Percentiles rank a stretch among this genome's conserved stretches.
These are phyloP conservation scores for Arachis hypogaea DNA, from an alignment of 306 rosid genomes.

Conservation along the genomic window DNA sequence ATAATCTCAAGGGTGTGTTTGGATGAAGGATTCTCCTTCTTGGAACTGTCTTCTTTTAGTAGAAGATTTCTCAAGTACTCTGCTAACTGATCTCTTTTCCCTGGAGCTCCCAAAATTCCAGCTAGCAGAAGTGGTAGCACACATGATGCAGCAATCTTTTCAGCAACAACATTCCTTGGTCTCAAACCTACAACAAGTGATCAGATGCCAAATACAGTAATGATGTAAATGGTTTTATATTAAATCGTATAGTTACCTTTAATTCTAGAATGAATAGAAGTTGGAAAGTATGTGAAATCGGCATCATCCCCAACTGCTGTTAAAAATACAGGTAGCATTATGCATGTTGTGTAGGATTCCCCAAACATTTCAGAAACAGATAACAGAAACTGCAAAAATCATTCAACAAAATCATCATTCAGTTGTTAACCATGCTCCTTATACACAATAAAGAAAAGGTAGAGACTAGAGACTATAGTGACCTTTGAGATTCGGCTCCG, in stretches of 20 bases:
- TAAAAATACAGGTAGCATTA: slow-evolving; percentile 89
- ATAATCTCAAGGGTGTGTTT: slow-evolving; percentile 61
- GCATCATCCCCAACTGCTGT: slow-evolving; percentile 82
- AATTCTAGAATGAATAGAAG: slow-evolving; percentile 63
- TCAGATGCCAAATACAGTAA: slow-evolving; percentile 28
- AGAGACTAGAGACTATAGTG: slow-evolving; percentile 28
- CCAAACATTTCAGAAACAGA: slow-evolving; percentile 83
- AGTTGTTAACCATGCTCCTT: slow-evolving; percentile 26
- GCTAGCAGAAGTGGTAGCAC: slow-evolving; percentile 89
- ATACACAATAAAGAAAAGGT: background rate
- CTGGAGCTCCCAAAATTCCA: slow-evolving; percentile 83
- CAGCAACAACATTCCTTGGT: slow-evolving; percentile 67
- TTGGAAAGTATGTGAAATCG: slow-evolving; percentile 73
- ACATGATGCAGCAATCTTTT: slow-evolving; percentile 77
- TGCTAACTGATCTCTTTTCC: slow-evolving; percentile 57
- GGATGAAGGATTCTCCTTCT: slow-evolving; percentile 55
- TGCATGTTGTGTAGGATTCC: slow-evolving; percentile 75
- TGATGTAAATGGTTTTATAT: slow-evolving; percentile 29
- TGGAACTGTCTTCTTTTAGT: slow-evolving; percentile 54
- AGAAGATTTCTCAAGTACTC: slow-evolving; percentile 71
- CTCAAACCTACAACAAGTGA: slow-evolving; percentile 54
- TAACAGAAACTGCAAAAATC: slow-evolving; percentile 74
- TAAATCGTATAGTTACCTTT: slow-evolving; percentile 54
- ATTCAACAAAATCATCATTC: slow-evolving; percentile 36
- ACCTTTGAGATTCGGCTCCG: slow-evolving; percentile 83